These are phyloP conservation scores for Halteria grandinella DNA, from an alignment of 73 alveolate genomes.

Conservation along the genomic window DNA sequence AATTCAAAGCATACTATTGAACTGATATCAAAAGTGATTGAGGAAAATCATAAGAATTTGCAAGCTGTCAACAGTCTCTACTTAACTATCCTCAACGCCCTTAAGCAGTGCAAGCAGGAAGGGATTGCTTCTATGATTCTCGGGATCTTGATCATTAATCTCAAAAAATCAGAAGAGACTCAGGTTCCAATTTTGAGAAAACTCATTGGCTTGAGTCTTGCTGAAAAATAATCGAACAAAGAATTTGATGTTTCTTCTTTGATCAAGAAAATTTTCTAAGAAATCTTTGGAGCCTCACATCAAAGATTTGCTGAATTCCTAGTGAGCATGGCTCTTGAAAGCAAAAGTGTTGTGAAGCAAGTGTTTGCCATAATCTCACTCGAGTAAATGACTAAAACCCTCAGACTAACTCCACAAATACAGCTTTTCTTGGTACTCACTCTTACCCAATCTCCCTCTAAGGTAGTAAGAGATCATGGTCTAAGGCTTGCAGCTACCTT, in stretches of 20 bases:
- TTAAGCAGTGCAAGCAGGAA: no score
- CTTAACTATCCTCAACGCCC: no score
- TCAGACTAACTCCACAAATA: background rate
- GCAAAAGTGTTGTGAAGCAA: background rate
- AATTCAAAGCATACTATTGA: no score
- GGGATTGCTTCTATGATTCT: no score
- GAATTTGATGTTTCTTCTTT: background rate
- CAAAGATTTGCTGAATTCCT: background rate
- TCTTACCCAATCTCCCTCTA: background rate
- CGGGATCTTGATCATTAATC: no score
- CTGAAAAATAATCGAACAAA: background rate
- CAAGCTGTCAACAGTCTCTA: no score
- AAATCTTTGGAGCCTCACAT: background rate
- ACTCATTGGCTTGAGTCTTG: no score
- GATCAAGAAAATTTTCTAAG: background rate
- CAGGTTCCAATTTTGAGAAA: no score
- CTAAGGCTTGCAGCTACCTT: background rate
- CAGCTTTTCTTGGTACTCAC: background rate
- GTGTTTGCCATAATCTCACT: background rate
- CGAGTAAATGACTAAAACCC: background rate
- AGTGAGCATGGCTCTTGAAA: background rate
- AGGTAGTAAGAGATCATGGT: slow-evolving; percentile 6
- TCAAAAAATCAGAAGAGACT: no score
- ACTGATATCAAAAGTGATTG: no score
- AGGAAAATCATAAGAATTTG: no score